These are phyloP conservation scores for Eleusine coracana DNA, from an alignment of 176 grass and related monocot species.

Conservation along the genomic window DNA sequence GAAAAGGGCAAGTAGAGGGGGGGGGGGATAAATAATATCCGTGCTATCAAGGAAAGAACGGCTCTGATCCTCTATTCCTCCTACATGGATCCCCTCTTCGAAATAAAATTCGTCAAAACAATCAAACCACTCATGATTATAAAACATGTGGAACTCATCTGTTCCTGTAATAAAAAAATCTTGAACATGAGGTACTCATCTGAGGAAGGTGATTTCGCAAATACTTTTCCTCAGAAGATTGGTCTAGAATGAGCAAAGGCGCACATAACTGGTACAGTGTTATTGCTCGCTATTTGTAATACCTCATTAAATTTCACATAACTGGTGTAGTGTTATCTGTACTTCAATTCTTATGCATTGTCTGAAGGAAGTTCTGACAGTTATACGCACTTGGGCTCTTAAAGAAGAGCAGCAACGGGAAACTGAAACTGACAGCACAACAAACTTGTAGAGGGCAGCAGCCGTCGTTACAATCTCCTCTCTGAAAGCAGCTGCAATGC, in stretches of 20 bases:
- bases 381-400: neutral
- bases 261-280: neutral
- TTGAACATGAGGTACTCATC: neutral
- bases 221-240: neutral
- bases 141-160: neutral
- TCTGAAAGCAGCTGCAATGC: neutral
- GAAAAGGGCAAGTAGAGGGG: too few relatives aligned
- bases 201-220: neutral
- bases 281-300: neutral
- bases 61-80: too few relatives aligned
- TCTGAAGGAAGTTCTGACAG: neutral
- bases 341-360: too few relatives aligned
- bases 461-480: neutral
- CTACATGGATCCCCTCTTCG: neutral
- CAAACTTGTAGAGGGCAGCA: neutral
- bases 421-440: constrained; percentile 13
- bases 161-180: too few relatives aligned
- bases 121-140: neutral
- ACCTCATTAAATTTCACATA: too few relatives aligned
- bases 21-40: too few relatives aligned
- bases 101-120: too few relatives aligned
- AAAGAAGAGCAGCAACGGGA: neutral
- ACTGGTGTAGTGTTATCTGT: too few relatives aligned
- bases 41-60: too few relatives aligned
- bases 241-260: neutral